Evolutionary conservation across 257 asterid genomes (phyloP), one percentile per base, ranked within the genome.

Genomic region (Eustoma russellianum): DNA sequence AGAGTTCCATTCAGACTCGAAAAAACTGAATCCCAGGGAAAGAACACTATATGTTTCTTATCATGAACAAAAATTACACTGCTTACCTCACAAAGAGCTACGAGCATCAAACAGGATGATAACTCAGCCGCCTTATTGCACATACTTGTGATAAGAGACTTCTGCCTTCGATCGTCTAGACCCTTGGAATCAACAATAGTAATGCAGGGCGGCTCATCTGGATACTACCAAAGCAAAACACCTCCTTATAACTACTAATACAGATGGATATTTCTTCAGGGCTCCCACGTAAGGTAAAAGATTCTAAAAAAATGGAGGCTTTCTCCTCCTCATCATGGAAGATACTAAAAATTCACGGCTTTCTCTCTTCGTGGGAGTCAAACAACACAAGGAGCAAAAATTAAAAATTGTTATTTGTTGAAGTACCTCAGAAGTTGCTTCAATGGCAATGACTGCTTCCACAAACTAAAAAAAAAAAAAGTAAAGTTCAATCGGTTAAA

Each of bases 81-180:
- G 66, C 48, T 54, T 79, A 87, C 98, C 95, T 91, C 98, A 63
- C 94, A 87, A 41, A 87, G 96, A 52, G 95, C 82, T 57, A 91
- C 89, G 28, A 91, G 88, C 98, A 91, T 87, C 53, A 75, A 69
- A 77, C 80, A 87, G 4, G 93, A 84, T 54, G 84, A 67, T 38
- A 91, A 82, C 50, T 80, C 95, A 48, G 52, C 52, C 54, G 88
- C 85, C 82, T 71, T 84, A 62, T 66, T 70, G 53, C 65, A 52
- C 17, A 87, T 74, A 66, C 84, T 65, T 52, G 79, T 58, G 53
- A 79, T 50, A 14, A 91, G 81, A 61, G 68, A 65, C 33, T 69
- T 82, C 60, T 80, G 95, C 57, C 94, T 74, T 72, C 62, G 73
- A 47, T 77, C 87, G 71, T 87, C 98, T 33, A 91, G 90, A 56